These are phyloP conservation scores for Diaporthe destruens DNA, from an alignment of 2,329 filamentous ascomycete genomes.

Conservation along the genomic window DNA sequence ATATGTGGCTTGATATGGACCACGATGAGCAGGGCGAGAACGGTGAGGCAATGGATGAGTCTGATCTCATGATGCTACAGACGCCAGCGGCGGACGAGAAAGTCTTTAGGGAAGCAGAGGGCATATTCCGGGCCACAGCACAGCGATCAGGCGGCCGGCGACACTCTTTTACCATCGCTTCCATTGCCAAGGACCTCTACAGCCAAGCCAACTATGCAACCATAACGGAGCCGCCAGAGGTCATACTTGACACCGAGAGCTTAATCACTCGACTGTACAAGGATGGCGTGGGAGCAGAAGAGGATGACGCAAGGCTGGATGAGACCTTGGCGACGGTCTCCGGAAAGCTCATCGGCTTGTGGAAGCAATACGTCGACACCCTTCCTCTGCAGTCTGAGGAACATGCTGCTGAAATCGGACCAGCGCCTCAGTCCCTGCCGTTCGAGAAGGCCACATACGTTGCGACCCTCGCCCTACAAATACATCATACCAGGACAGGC, in stretches of 20 bases:
- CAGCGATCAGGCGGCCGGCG: slow-evolving; percentile 56
- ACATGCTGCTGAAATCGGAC: slow-evolving; percentile 73
- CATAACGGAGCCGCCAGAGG: slow-evolving; percentile 76
- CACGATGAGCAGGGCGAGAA: slow-evolving; percentile 54
- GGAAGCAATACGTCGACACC: slow-evolving; percentile 66
- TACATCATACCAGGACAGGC: slow-evolving; percentile 75
- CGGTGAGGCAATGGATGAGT: slow-evolving; percentile 57
- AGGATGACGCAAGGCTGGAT: slow-evolving; percentile 69
- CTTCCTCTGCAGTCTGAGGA: slow-evolving; percentile 64
- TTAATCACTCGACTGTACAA: slow-evolving; percentile 75
- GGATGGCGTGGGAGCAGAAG: slow-evolving; percentile 68
- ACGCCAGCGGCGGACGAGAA: slow-evolving; percentile 67
- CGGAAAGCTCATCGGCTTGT: slow-evolving; percentile 65
- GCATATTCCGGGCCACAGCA: slow-evolving; percentile 66
- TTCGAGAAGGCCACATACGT: slow-evolving; percentile 84
- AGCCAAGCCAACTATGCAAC: slow-evolving; percentile 67
- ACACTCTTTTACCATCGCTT: slow-evolving; percentile 73
- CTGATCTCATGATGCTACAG: slow-evolving; percentile 67
- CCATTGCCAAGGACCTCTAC: slow-evolving; percentile 80
- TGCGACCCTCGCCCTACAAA: slow-evolving; percentile 80
- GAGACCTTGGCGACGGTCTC: slow-evolving; percentile 67
- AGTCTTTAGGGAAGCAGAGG: slow-evolving; percentile 67
- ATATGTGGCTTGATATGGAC: slow-evolving; percentile 65
- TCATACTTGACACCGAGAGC: slow-evolving; percentile 82
- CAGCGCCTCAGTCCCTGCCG: slow-evolving; percentile 69